Evolutionary conservation across 495 filamentous ascomycete genomes (phyloP), one percentile per base, ranked within the genome.

Genomic region (Pyrenula massariospora): DNA sequence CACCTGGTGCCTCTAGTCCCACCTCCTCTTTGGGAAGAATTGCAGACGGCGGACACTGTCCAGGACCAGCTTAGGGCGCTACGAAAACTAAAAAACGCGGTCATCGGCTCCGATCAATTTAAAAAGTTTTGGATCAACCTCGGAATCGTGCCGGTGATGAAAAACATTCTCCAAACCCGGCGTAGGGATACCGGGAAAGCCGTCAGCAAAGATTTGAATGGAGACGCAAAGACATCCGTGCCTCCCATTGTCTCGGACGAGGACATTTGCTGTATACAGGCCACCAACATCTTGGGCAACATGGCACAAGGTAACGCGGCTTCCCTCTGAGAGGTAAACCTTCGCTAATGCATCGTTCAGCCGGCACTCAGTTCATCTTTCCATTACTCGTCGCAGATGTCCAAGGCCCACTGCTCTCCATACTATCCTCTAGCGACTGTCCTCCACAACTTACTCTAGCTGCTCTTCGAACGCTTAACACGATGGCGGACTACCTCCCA

Each of bases 41-140:
- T 90, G 58, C 75, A 77, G 54, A 79, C 72, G 62, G 74, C 84
- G 48, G 79, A 77, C 54, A 82, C 81, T 58, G 67, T 77, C 57
- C 72, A 76, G 2, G 75, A 81, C 49, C 86, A 88, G 63, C 74
- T 85, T 24, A 73, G 73, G 48, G 78, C 81, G 52, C 77, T 98
- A 48, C 79, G 82, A 50, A 71, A 75, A 24, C 68, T 97, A 12
- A 98, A 95, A 75, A 91, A 96, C 68, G 86, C 94, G 56, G 73
- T 93, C 48, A 82, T 95, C 60, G 93, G 93, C 25, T 89, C 96
- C 70, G 81, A 87, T 23, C 84, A 93, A 65, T 82, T 84, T 64
- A 98, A 98, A 68, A 85, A 90, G 63, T 60, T 79, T 47, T 90
- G 83, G 77, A 71, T 97, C 21, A 70, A 71, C 52, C 68, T 74